phyloP scores from a whole-genome alignment of 2,329 filamentous ascomycete genomes.

The Sporothrix schenckii region DNA sequence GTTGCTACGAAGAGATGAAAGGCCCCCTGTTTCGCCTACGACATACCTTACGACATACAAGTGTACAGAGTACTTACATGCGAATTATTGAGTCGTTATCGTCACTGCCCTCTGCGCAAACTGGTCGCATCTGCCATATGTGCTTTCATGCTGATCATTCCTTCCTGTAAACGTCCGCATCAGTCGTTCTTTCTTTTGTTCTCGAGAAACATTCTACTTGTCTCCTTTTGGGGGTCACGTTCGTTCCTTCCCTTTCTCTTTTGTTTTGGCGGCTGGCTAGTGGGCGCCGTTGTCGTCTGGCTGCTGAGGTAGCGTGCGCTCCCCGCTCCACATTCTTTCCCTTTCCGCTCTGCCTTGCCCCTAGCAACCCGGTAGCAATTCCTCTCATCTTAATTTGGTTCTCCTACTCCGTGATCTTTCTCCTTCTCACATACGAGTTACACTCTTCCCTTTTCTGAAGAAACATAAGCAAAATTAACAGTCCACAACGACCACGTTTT shows the following conservation, averaged over 20 bases:
- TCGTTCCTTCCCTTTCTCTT: conserved; percentile 23
- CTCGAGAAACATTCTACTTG: background rate
- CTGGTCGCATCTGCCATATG: background rate
- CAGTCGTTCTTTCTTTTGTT: background rate
- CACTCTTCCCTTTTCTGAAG: background rate
- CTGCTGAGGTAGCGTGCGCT: background rate
- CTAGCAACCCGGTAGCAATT: conserved; percentile 28
- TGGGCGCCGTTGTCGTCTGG: background rate
- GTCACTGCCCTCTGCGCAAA: no score
- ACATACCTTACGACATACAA: no score
- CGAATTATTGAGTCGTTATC: background rate
- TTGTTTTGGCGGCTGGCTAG: background rate
- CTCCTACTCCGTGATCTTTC: background rate
- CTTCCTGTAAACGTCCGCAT: background rate
- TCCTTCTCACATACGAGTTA: background rate
- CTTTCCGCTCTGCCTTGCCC: conserved; percentile 9
- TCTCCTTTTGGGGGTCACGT: background rate
- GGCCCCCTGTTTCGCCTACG: conserved; percentile 13
- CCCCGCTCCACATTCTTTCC: conserved; percentile 28
- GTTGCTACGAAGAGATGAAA: conserved; percentile 10
- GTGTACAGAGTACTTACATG: background rate
- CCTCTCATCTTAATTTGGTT: conserved; percentile 21
- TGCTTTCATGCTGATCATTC: background rate
- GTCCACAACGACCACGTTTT: background rate
- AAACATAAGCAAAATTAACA: background rate